A percentile compares a stretch with the other conserved stretches of the same genome.
phyloP scores from a whole-genome alignment of 2,329 filamentous ascomycete genomes.

The Penicillium psychrosexuale region DNA sequence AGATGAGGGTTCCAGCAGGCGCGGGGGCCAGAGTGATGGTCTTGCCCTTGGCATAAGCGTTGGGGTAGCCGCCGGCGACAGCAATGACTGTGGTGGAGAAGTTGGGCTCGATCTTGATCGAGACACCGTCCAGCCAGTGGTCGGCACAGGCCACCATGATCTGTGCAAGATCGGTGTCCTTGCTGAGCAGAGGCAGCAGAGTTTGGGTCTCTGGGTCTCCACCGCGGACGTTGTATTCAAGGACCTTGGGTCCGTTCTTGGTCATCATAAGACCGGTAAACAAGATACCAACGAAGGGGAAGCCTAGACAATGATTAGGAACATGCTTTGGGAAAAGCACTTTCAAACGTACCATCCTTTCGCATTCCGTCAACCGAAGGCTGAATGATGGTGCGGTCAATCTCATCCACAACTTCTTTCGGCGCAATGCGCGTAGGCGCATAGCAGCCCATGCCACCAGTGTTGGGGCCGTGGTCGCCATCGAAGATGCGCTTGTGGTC shows the following conservation, averaged over 20 bases:
- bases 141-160: constrained; percentile 83
- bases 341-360: constrained; percentile 67
- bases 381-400: constrained; percentile 79
- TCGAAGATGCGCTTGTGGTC: constrained; percentile 96
- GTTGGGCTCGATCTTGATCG: constrained; percentile 63
- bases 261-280: constrained; percentile 84
- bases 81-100: constrained; percentile 93
- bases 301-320: constrained; percentile 25
- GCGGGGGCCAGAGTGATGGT: constrained; percentile 56
- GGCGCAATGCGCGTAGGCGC: constrained; percentile 81
- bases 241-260: constrained; percentile 70
- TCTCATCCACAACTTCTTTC: constrained; percentile 68
- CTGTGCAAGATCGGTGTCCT: constrained; percentile 79
- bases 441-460: constrained; percentile 97
- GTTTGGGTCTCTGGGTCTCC: constrained; percentile 92
- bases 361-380: constrained; percentile 88
- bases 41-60: constrained; percentile 76
- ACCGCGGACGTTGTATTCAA: constrained; percentile 92
- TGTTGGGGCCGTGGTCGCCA: constrained; percentile 86
- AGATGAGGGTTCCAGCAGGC: constrained; percentile 65
- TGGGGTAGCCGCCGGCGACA: constrained; percentile 87
- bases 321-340: constrained; percentile 65
- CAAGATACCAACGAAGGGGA: constrained; percentile 45
- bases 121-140: constrained; percentile 67
- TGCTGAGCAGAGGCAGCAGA: constrained; percentile 71